Evolutionary conservation across 768 basidiomycete genomes (phyloP).

Genomic region (Leucosporidium scottii): DNA sequence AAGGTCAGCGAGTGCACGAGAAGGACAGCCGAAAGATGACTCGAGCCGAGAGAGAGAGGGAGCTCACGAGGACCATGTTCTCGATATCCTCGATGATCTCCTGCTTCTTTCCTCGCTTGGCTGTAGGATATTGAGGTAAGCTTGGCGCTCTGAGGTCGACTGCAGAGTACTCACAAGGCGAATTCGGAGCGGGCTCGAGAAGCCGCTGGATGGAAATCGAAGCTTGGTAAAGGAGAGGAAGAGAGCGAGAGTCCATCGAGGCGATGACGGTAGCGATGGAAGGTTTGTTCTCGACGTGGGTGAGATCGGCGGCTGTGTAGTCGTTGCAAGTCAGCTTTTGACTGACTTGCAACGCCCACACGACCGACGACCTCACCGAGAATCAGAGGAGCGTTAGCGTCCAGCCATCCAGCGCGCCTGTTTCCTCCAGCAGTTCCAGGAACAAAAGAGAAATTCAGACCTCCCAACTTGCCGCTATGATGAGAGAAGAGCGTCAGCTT

Average conservation of each 20-base stretch:
- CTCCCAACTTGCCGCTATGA: conserved; percentile 5
- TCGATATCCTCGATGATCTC: conserved; percentile 8
- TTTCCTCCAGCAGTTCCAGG: not conserved
- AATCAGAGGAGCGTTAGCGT: not conserved
- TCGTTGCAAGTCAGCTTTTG: not conserved
- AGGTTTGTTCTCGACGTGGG: conserved; percentile 14
- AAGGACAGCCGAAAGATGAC: not conserved
- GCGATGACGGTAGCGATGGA: conserved; percentile 16
- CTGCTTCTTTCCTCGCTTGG: not conserved
- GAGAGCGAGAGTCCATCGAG: not conserved
- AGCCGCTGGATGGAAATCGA: conserved; percentile 1
- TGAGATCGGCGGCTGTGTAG: conserved; percentile 10
- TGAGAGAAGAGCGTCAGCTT: not conserved
- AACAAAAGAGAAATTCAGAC: not conserved
- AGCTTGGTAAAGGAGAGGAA: conserved; percentile 9
- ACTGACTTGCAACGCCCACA: too few relatives aligned
- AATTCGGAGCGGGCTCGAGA: not conserved
- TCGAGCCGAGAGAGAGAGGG: too few relatives aligned
- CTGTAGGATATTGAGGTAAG: not conserved
- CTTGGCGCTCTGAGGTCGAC: too few relatives aligned
- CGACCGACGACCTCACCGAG: not conserved
- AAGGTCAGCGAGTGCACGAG: too few relatives aligned
- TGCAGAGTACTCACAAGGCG: not conserved
- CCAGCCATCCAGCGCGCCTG: not conserved
- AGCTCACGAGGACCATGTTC: not conserved